Evolutionary conservation across 2,329 filamentous ascomycete genomes (phyloP).

Genomic region (Neofusicoccum umdonicola): DNA sequence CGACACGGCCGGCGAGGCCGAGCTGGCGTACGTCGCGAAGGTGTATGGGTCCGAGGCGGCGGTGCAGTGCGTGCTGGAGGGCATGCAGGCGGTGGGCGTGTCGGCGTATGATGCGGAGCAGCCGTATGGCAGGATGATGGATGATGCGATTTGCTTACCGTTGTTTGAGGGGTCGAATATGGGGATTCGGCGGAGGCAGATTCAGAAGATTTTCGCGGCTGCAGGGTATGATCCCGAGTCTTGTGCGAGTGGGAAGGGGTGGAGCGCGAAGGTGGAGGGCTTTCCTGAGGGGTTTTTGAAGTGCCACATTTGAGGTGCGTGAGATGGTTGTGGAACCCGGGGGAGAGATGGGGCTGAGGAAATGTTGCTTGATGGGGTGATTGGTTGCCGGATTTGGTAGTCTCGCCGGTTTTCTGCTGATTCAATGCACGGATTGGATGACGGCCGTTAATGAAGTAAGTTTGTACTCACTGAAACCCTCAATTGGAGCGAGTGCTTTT

Average conservation of each 20-base stretch:
- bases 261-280: background rate
- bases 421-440: no score
- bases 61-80: constrained; percentile 49
- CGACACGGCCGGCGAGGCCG: constrained; percentile 26
- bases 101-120: constrained; percentile 39
- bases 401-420: no score
- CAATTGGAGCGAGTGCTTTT: no score
- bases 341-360: no score
- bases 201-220: background rate
- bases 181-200: background rate
- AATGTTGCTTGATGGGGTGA: no score
- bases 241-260: background rate
- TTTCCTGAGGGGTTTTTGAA: background rate
- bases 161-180: background rate
- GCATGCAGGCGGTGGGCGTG: constrained; percentile 46
- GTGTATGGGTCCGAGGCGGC: constrained; percentile 52
- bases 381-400: no score
- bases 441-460: no score
- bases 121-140: background rate
- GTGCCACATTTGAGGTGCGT: background rate
- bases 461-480: no score
- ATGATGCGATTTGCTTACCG: background rate
- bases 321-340: background rate
- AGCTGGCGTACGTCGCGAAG: constrained; percentile 52
- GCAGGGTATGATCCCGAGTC: background rate